A percentile compares a stretch with the other conserved stretches of the same genome.
Conservation (phyloP, 176 grass and related monocot genomes). For the Ampelocalamus luodianensis region DNA sequence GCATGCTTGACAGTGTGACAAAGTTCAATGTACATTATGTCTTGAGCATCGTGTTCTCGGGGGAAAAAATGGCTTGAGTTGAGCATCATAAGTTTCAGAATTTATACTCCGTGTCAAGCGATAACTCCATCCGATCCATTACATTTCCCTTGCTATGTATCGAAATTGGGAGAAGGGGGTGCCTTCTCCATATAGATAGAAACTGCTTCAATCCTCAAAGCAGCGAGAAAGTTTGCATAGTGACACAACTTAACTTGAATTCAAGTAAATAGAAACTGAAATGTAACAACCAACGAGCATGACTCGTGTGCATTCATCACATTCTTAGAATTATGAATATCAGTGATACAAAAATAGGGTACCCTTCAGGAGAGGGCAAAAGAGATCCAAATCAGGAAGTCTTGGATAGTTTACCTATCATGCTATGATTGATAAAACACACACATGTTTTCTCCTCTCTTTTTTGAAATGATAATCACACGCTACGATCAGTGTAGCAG, state of each 20-base stretch:
- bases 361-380: slow-evolving; percentile 6
- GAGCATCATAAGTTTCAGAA: too few species aligned
- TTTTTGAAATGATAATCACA: neutral
- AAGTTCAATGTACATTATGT: neutral
- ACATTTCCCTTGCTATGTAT: neutral
- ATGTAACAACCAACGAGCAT: neutral
- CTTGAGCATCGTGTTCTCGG: neutral
- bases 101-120: neutral
- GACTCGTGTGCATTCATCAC: neutral
- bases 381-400: neutral
- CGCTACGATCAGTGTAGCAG: neutral
- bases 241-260: neutral
- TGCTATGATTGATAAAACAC: neutral
- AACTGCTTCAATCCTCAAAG: neutral
- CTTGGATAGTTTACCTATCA: neutral
- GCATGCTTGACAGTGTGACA: neutral
- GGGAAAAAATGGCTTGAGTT: neutral
- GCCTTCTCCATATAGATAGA: neutral
- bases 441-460: neutral
- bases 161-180: neutral
- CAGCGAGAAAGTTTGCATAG: neutral
- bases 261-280: neutral
- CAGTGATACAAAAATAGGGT: slow-evolving; percentile 10
- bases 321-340: neutral
- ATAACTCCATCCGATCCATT: neutral